Conservation (phyloP, 2,329 filamentous ascomycete species). For the Aspergillus intermedius region DNA sequence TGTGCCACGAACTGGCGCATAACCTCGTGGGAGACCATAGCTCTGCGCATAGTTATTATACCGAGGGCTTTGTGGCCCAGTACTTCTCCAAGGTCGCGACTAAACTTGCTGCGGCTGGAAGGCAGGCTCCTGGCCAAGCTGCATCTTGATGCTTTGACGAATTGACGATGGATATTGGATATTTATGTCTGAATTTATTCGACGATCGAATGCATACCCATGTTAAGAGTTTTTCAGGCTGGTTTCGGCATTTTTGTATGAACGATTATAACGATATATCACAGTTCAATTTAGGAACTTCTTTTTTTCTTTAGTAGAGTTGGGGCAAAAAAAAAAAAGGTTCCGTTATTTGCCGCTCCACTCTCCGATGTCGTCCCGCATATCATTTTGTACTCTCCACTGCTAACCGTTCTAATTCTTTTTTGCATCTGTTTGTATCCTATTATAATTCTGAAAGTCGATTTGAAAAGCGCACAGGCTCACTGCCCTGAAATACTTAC, state of each 20-base stretch:
- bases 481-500: too few species aligned
- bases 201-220: neutral
- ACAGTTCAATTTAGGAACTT: too few species aligned
- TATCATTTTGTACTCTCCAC: too few species aligned
- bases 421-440: too few species aligned
- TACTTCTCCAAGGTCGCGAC: slow-evolving; percentile 67
- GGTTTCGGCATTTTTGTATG: too few species aligned
- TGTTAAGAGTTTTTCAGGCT: too few species aligned
- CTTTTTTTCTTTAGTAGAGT: slow-evolving; percentile 1
- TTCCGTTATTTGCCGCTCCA: slow-evolving; percentile 10
- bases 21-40: slow-evolving; percentile 78
- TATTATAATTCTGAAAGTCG: too few species aligned
- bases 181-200: neutral
- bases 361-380: neutral
- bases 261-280: too few species aligned
- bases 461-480: too few species aligned
- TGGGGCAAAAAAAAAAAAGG: neutral
- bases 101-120: slow-evolving; percentile 38
- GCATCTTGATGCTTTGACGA: neutral
- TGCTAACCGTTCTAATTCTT: too few species aligned
- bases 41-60: slow-evolving; percentile 75
- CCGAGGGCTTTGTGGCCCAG: slow-evolving; percentile 69
- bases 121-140: neutral
- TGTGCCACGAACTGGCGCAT: slow-evolving; percentile 93
- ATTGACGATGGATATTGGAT: neutral